These are phyloP conservation scores for Jatropha podagrica DNA, from an alignment of 441 rosid species.

Conservation along the genomic window DNA sequence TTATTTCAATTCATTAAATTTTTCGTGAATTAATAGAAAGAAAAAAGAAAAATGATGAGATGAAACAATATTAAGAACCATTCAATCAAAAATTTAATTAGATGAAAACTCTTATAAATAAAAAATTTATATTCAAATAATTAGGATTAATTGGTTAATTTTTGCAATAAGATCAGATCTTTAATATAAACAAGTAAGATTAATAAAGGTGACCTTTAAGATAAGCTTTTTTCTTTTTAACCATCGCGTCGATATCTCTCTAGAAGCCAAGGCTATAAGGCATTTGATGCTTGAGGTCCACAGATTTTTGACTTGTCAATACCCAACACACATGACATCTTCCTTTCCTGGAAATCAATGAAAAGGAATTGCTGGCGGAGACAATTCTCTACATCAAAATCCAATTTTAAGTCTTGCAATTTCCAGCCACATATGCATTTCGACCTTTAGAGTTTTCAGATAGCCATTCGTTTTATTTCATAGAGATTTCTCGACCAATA, in stretches of 20 bases:
- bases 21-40: no score
- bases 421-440: neutral
- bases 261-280: neutral
- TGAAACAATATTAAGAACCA: no score
- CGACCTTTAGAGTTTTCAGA: neutral
- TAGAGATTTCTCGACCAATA: neutral
- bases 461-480: neutral
- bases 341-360: conserved; percentile 1
- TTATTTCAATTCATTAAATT: no score
- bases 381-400: neutral
- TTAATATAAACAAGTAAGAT: neutral
- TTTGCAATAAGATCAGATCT: neutral
- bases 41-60: no score
- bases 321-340: neutral
- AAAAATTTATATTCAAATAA: no score
- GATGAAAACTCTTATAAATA: no score
- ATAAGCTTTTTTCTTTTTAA: conserved; percentile 3
- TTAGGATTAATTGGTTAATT: no score
- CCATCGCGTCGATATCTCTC: neutral
- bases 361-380: neutral
- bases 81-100: no score
- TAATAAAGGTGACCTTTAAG: neutral
- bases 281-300: conserved; percentile 19
- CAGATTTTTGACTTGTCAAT: neutral
- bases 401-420: neutral